Conservation (phyloP, 2,329 filamentous ascomycete species). For the Venturia oleaginea region DNA sequence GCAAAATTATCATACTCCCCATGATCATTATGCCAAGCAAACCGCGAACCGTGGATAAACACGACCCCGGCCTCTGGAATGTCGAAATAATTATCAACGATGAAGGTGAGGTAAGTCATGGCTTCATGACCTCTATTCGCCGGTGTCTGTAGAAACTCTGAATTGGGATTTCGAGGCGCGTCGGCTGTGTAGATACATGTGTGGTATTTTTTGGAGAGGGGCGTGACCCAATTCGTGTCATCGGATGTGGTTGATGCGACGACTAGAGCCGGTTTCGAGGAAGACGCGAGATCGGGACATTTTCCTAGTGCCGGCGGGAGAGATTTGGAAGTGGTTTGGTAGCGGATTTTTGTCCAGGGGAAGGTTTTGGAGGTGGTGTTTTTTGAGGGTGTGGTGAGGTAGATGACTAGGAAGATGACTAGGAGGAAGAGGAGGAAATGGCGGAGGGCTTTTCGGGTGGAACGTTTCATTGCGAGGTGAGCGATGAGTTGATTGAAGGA, state of each 20-base stretch:
- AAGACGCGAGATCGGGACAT: constrained; percentile 33
- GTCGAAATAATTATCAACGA: constrained; percentile 37
- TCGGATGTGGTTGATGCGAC: constrained; percentile 36
- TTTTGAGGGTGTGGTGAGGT: constrained; percentile 26
- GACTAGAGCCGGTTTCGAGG: constrained; percentile 36
- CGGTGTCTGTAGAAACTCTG: constrained; percentile 32
- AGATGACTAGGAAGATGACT: constrained; percentile 30
- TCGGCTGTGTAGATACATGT: constrained; percentile 39
- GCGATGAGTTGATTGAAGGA: not conserved
- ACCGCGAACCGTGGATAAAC: constrained; percentile 36
- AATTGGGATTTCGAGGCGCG: constrained; percentile 21
- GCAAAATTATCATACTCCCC: constrained; percentile 38
- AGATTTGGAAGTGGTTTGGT: constrained; percentile 29
- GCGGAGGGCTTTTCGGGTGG: constrained; percentile 26
- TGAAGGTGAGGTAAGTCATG: constrained; percentile 39
- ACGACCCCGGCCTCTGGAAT: constrained; percentile 32
- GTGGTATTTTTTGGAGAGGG: constrained; percentile 32
- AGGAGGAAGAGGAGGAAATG: constrained; percentile 29
- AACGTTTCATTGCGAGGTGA: constrained; percentile 26
- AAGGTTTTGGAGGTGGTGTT: constrained; percentile 24
- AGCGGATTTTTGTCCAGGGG: constrained; percentile 36
- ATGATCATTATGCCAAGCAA: constrained; percentile 31
- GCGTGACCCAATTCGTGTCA: constrained; percentile 33
- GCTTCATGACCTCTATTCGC: constrained; percentile 38
- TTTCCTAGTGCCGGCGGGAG: constrained; percentile 27